phyloP scores from a whole-genome alignment of 202 grass and related monocot genomes.

The Saccharum hybrid region DNA sequence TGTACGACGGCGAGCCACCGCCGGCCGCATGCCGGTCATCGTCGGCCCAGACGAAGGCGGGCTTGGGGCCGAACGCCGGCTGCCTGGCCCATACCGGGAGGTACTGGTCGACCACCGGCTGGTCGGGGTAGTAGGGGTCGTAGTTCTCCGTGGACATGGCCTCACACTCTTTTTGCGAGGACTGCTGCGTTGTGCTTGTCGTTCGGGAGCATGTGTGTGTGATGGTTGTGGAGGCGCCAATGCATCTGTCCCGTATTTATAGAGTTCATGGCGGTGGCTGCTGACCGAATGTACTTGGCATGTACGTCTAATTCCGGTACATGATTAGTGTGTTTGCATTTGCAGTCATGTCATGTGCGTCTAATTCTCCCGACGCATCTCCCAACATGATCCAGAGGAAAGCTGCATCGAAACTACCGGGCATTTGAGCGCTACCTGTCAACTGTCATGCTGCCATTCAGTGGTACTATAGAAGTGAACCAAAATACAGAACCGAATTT shows the following conservation, averaged over 20 bases:
- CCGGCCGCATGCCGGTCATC: background rate
- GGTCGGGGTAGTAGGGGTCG: slow-evolving; percentile 55
- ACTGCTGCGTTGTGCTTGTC: background rate
- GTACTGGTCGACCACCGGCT: slow-evolving; percentile 60
- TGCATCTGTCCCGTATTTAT: slow-evolving; percentile 4
- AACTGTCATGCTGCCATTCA: background rate
- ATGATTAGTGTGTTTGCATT: background rate
- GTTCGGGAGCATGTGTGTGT: background rate
- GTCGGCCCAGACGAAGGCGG: slow-evolving; percentile 57
- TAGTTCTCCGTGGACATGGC: slow-evolving; percentile 62
- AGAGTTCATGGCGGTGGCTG: background rate
- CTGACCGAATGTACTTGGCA: background rate
- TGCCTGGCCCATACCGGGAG: slow-evolving; percentile 51
- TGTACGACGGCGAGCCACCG: slow-evolving; percentile 23
- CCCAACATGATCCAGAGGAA: background rate
- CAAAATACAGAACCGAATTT: background rate
- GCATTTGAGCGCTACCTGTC: background rate
- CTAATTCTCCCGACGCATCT: background rate
- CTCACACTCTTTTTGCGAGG: too few species aligned
- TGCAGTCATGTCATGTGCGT: background rate
- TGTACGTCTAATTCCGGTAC: background rate
- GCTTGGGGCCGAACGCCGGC: slow-evolving; percentile 34
- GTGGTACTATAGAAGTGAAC: background rate
- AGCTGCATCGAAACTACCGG: background rate
- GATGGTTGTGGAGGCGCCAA: too few species aligned